A percentile compares a stretch with the other conserved stretches of the same genome.
phyloP scores from a whole-genome alignment of 2,329 filamentous ascomycete species.

The Sarocladium oryzae region DNA sequence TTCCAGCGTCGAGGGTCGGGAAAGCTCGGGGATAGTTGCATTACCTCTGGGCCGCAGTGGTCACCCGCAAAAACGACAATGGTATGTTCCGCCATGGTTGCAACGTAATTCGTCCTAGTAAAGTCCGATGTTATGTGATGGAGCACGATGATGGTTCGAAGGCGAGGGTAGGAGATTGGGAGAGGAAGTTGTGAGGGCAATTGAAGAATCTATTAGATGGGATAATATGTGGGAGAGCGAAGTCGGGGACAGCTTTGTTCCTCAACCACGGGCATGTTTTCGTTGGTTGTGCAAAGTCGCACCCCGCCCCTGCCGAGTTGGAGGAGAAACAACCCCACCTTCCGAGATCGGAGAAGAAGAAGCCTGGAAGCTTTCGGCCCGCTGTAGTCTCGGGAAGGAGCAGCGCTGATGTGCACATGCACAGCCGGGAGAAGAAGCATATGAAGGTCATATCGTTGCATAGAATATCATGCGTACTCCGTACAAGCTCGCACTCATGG shows the following conservation, averaged over 20 bases:
- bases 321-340: conserved; percentile 18
- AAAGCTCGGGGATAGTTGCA: conserved; percentile 19
- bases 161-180: not conserved
- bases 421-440: not conserved
- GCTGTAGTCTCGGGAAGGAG: not conserved
- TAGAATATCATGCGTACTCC: too few relatives aligned
- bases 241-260: conserved; percentile 5
- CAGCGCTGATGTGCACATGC: not conserved
- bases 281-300: not conserved
- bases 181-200: not conserved
- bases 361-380: not conserved
- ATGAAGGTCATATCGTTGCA: too few relatives aligned
- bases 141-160: conserved; percentile 5
- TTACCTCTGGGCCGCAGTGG: conserved; percentile 77
- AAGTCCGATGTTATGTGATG: not conserved
- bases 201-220: not conserved
- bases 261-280: not conserved
- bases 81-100: conserved; percentile 60
- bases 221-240: conserved; percentile 4
- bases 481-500: too few relatives aligned
- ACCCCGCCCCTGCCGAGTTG: not conserved
- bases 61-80: conserved; percentile 76
- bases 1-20: conserved; percentile 14
- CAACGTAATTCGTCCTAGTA: not conserved
- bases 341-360: conserved; percentile 22